Conservation (phyloP, 2,329 filamentous ascomycete genomes). For the Microthyrium microscopicum region DNA sequence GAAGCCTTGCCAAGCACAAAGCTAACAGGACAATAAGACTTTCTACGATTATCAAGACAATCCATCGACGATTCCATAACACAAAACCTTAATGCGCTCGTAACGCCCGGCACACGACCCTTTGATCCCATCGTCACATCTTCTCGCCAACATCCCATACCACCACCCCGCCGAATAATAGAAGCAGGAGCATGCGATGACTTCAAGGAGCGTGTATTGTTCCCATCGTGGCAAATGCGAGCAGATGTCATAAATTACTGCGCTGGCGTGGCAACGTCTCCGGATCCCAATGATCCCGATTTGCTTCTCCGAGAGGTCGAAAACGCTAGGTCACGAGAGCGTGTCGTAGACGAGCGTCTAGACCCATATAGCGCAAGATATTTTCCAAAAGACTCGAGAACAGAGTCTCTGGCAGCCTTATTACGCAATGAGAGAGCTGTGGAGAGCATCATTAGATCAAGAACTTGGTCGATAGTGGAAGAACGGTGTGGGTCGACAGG, state of each 20-base stretch:
- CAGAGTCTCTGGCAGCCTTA: slow-evolving; percentile 58
- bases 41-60: slow-evolving; percentile 68
- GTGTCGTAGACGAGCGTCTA: slow-evolving; percentile 68
- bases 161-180: slow-evolving; percentile 35
- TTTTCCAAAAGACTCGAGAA: slow-evolving; percentile 62
- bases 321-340: slow-evolving; percentile 50
- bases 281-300: slow-evolving; percentile 77
- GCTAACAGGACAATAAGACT: slow-evolving; percentile 42
- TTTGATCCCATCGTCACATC: slow-evolving; percentile 73
- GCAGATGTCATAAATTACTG: slow-evolving; percentile 81
- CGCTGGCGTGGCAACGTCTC: slow-evolving; percentile 67
- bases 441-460: slow-evolving; percentile 60
- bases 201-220: slow-evolving; percentile 66
- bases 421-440: slow-evolving; percentile 61
- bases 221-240: slow-evolving; percentile 74
- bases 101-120: slow-evolving; percentile 52
- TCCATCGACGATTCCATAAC: slow-evolving; percentile 86
- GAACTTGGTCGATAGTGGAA: slow-evolving; percentile 65
- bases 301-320: slow-evolving; percentile 52
- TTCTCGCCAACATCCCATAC: slow-evolving; percentile 34
- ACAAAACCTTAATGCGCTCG: slow-evolving; percentile 79
- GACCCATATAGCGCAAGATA: slow-evolving; percentile 84
- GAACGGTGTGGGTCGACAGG: slow-evolving; percentile 47
- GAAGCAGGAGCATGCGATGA: slow-evolving; percentile 44
- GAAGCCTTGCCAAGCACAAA: not conserved